Base-by-base conservation (phyloP, 257 asterid species). In the Nicotiana noctiflora region DNA sequence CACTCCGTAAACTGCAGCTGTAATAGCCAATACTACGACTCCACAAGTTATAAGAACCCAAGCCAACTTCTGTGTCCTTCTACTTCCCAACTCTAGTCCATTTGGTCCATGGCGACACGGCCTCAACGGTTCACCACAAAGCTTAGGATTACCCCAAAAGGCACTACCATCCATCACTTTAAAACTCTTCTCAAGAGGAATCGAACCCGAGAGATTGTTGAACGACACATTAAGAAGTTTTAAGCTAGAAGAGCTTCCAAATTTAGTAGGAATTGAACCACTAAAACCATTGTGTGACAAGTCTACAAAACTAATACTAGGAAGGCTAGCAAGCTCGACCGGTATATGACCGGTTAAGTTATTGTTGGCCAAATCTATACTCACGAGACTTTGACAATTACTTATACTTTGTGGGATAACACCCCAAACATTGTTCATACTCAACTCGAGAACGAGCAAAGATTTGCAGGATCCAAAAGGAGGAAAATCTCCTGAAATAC, bases 21-120 rank as follows among this genome's bases (percentile, higher is more conserved):
- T 70, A 74, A 91, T 84, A 83, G 91, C 84, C 57, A 96, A 77
- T 61, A 89, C 92, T 57, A 87, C 40, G 56, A 84, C 92, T 2
- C 92, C 97, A 83, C 94, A 90, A 34, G 90, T 83, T 32, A 96
- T 93, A 56, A 94, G 97, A 86, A 89, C 84, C 99, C 99, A 94
- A 4, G 97, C 97, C 27, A 91, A 79, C 79, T 90, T 92, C 83
- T 92, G 99, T 3, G 97, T 89, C 80, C 84, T 89, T 68, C 92
- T 86, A 79, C 92, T 93, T 70, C 93, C 96, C n/a, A 90, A 37
- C 81, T 88, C 92, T 17, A 92, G 84, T 56, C 90, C 97, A 61
- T 85, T 88, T 0, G 96, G 89, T 40, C 87, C 93, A 64, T 23
- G 86, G 83, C 52, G 81, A 51, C 98, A 93, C 17, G 88, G 84